Evolutionary conservation across 2,329 filamentous ascomycete species (phyloP).

Genomic region (Arthroderma uncinatum): DNA sequence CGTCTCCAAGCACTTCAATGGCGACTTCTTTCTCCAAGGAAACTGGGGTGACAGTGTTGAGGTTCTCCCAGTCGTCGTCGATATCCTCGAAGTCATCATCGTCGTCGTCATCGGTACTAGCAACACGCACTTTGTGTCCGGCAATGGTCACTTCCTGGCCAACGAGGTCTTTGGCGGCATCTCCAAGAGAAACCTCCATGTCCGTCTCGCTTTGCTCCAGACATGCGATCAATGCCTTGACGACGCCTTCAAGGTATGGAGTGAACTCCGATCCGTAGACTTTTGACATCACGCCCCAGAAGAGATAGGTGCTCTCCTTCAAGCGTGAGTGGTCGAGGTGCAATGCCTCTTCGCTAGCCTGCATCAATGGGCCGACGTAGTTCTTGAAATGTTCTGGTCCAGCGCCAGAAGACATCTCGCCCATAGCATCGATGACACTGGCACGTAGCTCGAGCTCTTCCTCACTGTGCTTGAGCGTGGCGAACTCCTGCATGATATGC

Average conservation of each 20-base stretch:
- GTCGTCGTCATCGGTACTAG: constrained; percentile 50
- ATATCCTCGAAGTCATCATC: constrained; percentile 62
- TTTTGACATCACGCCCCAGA: constrained; percentile 90
- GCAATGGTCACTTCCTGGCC: constrained; percentile 66
- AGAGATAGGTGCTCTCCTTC: constrained; percentile 91
- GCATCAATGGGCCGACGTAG: constrained; percentile 83
- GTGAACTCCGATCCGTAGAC: constrained; percentile 64
- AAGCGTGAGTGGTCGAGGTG: constrained; percentile 79
- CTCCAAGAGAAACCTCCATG: constrained; percentile 62
- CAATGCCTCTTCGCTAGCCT: constrained; percentile 81
- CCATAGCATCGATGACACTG: constrained; percentile 83
- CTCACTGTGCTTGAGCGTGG: constrained; percentile 75
- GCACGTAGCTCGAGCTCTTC: constrained; percentile 84
- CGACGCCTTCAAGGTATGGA: constrained; percentile 37
- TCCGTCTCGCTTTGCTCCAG: constrained; percentile 82
- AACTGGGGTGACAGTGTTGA: constrained; percentile 74
- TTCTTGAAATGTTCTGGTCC: constrained; percentile 78
- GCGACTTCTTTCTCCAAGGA: constrained; percentile 96
- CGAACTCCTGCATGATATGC: constrained; percentile 73
- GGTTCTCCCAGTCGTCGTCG: constrained; percentile 73
- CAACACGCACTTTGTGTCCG: constrained; percentile 77
- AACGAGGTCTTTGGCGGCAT: constrained; percentile 61
- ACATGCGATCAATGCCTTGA: constrained; percentile 59
- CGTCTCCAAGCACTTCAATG: constrained; percentile 84
- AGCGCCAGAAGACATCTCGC: constrained; percentile 81